Evolutionary conservation across 805 yeast species (phyloP).

Genomic region (Candida peoriensis): DNA sequence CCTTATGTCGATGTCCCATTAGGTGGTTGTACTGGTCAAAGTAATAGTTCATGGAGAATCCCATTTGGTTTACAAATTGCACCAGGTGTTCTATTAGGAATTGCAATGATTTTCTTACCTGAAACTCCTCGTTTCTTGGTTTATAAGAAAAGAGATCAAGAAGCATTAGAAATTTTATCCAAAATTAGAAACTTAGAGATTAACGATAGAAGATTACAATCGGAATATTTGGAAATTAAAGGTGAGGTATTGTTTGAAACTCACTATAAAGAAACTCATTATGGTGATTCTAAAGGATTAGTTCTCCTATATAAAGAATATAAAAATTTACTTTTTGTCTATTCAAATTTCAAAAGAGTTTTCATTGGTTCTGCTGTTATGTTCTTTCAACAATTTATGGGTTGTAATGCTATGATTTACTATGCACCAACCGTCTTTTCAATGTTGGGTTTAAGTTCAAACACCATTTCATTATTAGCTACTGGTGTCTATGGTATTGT

Average conservation of each 20-base stretch:
- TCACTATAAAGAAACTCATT: conserved; percentile 16
- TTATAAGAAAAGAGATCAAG: conserved; percentile 28
- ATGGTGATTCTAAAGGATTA: conserved; percentile 32
- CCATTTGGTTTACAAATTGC: conserved; percentile 40
- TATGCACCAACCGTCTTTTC: conserved; percentile 44
- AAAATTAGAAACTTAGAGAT: conserved; percentile 31
- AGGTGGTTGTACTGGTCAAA: conserved; percentile 8
- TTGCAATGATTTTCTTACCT: conserved; percentile 6
- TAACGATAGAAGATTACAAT: conserved; percentile 31
- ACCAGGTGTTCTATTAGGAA: conserved; percentile 36
- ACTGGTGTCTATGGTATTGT: conserved; percentile 47
- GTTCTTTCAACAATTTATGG: conserved; percentile 38
- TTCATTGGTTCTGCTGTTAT: conserved; percentile 22
- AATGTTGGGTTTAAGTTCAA: conserved; percentile 40
- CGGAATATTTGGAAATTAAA: conserved; percentile 31
- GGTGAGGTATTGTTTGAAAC: conserved; percentile 18
- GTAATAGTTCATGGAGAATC: conserved; percentile 34
- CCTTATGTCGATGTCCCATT: conserved; percentile 9
- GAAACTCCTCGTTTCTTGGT: conserved; percentile 23
- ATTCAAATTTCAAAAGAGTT: conserved; percentile 14
- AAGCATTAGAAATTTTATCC: conserved; percentile 30
- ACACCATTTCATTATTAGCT: conserved; percentile 39
- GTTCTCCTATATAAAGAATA: conserved; percentile 27
- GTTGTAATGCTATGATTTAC: conserved; percentile 44
- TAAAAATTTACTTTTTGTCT: conserved; percentile 1